These are phyloP conservation scores for Candida incommunis DNA, from an alignment of 805 yeast species.

Conservation along the genomic window DNA sequence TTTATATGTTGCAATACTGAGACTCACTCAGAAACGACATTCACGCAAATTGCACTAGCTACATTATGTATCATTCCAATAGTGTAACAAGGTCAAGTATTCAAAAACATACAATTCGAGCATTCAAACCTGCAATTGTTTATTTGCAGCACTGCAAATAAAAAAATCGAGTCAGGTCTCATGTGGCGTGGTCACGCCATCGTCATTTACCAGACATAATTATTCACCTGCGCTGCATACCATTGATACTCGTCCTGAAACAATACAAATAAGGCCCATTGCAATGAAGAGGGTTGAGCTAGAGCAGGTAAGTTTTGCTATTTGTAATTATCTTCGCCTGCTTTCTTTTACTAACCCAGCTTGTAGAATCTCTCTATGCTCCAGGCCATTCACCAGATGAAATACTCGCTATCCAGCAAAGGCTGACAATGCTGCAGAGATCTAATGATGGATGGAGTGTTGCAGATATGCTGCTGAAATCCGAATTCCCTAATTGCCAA, in stretches of 20 bases:
- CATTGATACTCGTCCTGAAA: too few species aligned
- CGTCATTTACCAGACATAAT: too few species aligned
- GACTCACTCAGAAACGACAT: neutral
- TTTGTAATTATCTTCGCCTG: neutral
- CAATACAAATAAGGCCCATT: neutral
- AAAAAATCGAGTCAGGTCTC: too few species aligned
- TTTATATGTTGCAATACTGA: neutral
- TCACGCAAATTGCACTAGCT: neutral
- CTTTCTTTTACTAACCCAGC: conserved; percentile 3
- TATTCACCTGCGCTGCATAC: too few species aligned
- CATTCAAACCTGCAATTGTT: too few species aligned
- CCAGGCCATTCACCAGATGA: conserved; percentile 7
- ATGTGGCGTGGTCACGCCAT: too few species aligned
- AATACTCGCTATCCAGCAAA: conserved; percentile 27
- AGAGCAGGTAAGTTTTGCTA: neutral
- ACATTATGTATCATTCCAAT: too few species aligned
- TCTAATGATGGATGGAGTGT: conserved; percentile 40
- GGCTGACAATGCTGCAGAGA: conserved; percentile 45
- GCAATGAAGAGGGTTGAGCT: neutral
- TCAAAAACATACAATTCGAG: too few species aligned
- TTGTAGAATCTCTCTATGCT: conserved; percentile 9
- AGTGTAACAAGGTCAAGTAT: too few species aligned
- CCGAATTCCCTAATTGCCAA: conserved; percentile 24
- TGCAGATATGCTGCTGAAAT: conserved; percentile 38
- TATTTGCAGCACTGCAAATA: too few species aligned